phyloP scores from a whole-genome alignment of 2,329 filamentous ascomycete species.

The Alternaria incomplexa region DNA sequence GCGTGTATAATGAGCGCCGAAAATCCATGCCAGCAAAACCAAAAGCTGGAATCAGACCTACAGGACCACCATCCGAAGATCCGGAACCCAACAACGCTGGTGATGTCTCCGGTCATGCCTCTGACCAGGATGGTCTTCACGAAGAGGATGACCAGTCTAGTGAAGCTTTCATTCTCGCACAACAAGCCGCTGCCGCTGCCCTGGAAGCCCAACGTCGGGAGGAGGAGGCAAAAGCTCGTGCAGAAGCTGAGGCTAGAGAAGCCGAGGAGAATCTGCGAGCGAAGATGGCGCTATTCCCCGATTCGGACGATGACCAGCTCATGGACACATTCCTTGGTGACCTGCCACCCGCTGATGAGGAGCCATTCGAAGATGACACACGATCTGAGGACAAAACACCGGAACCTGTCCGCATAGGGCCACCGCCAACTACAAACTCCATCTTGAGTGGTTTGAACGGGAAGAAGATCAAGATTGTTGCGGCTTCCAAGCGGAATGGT shows the following conservation, averaged over 20 bases:
- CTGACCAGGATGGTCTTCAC: slow-evolving; percentile 32
- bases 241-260: slow-evolving; percentile 32
- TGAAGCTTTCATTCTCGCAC: slow-evolving; percentile 32
- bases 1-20: slow-evolving; percentile 29
- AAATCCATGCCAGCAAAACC: slow-evolving; percentile 33
- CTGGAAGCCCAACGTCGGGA: slow-evolving; percentile 31
- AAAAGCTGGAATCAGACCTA: slow-evolving; percentile 34
- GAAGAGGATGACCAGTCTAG: slow-evolving; percentile 40
- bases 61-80: slow-evolving; percentile 29
- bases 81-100: slow-evolving; percentile 33
- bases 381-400: slow-evolving; percentile 2
- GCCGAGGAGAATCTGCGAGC: slow-evolving; percentile 43
- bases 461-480: slow-evolving; percentile 47
- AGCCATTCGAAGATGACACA: slow-evolving; percentile 14
- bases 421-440: slow-evolving; percentile 33
- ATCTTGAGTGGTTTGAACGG: slow-evolving; percentile 38
- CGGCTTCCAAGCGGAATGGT: slow-evolving; percentile 27
- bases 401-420: slow-evolving; percentile 10
- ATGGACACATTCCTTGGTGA: slow-evolving; percentile 37
- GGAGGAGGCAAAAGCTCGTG: slow-evolving; percentile 27
- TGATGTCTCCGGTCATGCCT: slow-evolving; percentile 34
- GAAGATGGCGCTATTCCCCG: slow-evolving; percentile 43
- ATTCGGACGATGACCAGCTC: slow-evolving; percentile 34
- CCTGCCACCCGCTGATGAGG: slow-evolving; percentile 30
- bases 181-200: slow-evolving; percentile 32